Conservation (phyloP, 192 early-diverging fungal species). For the Thamnidium elegans region DNA sequence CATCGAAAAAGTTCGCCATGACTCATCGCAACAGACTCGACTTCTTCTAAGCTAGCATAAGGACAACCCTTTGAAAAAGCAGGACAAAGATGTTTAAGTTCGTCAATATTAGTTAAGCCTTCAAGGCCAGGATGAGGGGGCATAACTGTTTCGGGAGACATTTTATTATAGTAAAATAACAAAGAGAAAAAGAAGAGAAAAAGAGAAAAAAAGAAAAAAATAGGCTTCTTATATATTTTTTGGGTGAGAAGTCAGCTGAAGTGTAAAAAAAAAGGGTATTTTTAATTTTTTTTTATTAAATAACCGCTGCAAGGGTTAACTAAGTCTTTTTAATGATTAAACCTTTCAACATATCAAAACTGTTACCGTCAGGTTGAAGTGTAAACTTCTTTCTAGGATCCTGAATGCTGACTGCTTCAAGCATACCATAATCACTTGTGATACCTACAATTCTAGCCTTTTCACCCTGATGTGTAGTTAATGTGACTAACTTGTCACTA, state of each 20-base stretch:
- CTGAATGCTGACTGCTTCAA: slow-evolving; percentile 63
- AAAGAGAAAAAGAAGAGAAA: slow-evolving; percentile 13
- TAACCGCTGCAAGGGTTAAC: neutral
- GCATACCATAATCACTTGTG: slow-evolving; percentile 66
- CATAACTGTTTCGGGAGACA: neutral
- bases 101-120: slow-evolving; percentile 21
- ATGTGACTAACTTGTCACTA: slow-evolving; percentile 63
- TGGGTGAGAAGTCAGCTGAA: no score
- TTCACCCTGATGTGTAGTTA: slow-evolving; percentile 56
- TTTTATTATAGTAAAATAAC: neutral
- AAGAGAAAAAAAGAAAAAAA: slow-evolving; percentile 15
- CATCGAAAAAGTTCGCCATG: slow-evolving; percentile 18
- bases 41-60: slow-evolving; percentile 21
- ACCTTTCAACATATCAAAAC: slow-evolving; percentile 95
- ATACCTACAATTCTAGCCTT: slow-evolving; percentile 75
- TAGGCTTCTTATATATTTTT: neutral
- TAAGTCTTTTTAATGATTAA: slow-evolving; percentile 60
- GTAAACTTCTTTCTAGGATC: slow-evolving; percentile 55
- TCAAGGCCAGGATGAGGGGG: slow-evolving; percentile 27
- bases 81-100: slow-evolving; percentile 19
- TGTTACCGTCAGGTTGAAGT: slow-evolving; percentile 96
- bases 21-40: slow-evolving; percentile 16
- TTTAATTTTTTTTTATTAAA: no score
- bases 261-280: no score
- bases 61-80: slow-evolving; percentile 21